phyloP scores from a whole-genome alignment of 139 green algal species.

The Picochlorum costavermella region DNA sequence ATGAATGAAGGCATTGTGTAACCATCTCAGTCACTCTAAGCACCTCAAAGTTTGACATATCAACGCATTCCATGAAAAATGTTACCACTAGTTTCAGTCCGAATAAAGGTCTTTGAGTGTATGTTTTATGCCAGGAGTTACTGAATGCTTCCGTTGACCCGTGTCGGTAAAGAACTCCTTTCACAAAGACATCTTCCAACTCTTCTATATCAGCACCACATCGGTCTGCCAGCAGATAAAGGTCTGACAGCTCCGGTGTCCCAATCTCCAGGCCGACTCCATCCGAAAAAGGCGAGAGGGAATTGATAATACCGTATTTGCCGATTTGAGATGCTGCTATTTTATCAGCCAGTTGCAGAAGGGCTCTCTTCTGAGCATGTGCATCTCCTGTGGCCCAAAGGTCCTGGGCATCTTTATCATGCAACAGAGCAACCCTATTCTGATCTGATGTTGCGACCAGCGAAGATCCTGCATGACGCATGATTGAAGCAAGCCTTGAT shows the following conservation, averaged over 20 bases:
- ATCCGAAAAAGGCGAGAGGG: background rate
- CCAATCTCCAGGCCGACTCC: background rate
- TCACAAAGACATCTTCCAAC: background rate
- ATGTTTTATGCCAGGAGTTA: background rate
- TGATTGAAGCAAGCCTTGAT: background rate
- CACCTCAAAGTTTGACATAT: background rate
- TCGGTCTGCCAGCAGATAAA: background rate
- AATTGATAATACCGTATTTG: background rate
- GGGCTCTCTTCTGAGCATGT: background rate
- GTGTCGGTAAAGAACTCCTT: slow-evolving; percentile 1
- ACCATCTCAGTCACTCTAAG: background rate
- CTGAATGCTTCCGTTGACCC: background rate
- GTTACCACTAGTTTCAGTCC: background rate
- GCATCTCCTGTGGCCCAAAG: background rate
- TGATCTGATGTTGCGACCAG: background rate
- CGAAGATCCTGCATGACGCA: background rate
- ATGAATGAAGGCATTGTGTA: too few relatives aligned
- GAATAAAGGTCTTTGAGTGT: background rate
- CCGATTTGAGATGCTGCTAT: background rate
- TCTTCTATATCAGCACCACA: slow-evolving; percentile 2
- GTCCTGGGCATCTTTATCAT: slow-evolving; percentile 1
- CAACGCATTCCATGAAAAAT: background rate
- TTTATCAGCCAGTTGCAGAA: background rate
- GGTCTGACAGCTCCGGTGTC: background rate
- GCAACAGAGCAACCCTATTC: background rate